Percentiles rank a stretch among this genome's conserved stretches.
These are phyloP conservation scores for Xanthoconium separans DNA, from an alignment of 1,284 basidiomycete species.

Conservation along the genomic window DNA sequence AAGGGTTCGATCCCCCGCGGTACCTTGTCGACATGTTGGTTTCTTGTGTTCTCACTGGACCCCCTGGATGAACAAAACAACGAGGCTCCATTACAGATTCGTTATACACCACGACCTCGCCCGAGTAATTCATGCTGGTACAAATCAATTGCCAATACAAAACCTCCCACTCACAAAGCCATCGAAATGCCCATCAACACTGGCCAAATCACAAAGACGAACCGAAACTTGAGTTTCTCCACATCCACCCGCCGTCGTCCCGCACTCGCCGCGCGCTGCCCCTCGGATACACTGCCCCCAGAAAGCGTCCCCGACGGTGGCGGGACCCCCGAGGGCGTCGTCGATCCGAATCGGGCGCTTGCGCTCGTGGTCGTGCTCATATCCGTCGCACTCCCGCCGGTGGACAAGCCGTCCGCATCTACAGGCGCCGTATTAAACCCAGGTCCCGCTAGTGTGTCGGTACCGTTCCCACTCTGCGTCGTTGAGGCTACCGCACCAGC, in stretches of 20 bases:
- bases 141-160: conserved; percentile 1
- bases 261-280: conserved; percentile 20
- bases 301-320: conserved; percentile 15
- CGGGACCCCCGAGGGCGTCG: conserved; percentile 16
- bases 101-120: no score
- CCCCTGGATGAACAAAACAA: no score
- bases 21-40: not conserved
- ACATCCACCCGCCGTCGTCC: conserved; percentile 34
- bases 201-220: conserved; percentile 59
- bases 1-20: not conserved
- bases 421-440: conserved; percentile 1
- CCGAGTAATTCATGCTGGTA: no score
- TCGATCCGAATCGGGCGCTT: conserved; percentile 14
- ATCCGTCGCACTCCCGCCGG: not conserved
- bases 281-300: not conserved
- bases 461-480: conserved; percentile 4
- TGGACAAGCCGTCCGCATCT: not conserved
- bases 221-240: conserved; percentile 47
- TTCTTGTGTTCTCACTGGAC: no score
- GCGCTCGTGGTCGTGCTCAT: not conserved
- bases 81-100: no score
- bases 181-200: conserved; percentile 45
- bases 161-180: conserved; percentile 15
- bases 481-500: not conserved
- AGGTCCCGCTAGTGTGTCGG: not conserved